Conservation (phyloP, 73 alveolate species). For the Paramecium octaurelia region DNA sequence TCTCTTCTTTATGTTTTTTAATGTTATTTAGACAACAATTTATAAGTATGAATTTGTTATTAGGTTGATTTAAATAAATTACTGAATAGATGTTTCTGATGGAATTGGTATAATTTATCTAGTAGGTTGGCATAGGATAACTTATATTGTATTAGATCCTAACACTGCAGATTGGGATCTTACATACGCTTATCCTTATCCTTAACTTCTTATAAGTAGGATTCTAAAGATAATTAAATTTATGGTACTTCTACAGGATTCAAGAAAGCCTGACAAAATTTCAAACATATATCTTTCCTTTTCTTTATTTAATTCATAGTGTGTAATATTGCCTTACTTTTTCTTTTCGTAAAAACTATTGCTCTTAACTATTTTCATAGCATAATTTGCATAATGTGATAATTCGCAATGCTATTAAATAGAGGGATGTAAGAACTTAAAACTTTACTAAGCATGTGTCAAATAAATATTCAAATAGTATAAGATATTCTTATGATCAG, state of each 20-base stretch:
- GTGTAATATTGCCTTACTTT: neutral
- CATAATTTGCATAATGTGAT: constrained; percentile 5
- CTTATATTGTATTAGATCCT: neutral
- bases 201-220: neutral
- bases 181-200: constrained; percentile 42
- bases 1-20: neutral
- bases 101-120: neutral
- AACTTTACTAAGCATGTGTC: neutral
- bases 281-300: constrained; percentile 45
- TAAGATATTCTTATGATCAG: neutral
- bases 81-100: neutral
- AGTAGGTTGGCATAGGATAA: neutral
- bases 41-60: neutral
- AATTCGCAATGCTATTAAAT: neutral
- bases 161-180: constrained; percentile 32
- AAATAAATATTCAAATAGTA: neutral
- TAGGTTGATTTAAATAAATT: neutral
- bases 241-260: constrained; percentile 36
- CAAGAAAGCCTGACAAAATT: constrained; percentile 21
- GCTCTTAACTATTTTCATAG: constrained; percentile 43
- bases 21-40: neutral
- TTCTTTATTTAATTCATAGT: neutral
- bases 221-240: neutral
- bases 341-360: constrained; percentile 33
- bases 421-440: neutral